Conservation (phyloP, 305 asterid species). For the Withania somnifera region DNA sequence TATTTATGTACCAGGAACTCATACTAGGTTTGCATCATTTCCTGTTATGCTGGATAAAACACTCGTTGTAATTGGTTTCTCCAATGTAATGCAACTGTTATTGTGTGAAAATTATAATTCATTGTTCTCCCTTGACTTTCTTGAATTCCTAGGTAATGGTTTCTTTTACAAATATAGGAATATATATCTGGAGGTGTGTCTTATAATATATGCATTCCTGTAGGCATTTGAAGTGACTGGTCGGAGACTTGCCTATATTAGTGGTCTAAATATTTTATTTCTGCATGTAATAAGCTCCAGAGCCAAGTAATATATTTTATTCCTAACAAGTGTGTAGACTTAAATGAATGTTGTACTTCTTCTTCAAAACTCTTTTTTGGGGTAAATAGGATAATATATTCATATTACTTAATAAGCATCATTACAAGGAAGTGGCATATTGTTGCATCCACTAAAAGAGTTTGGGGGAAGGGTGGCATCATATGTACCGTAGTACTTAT, state of each 20-base stretch:
- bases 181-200: not conserved
- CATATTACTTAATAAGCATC: too few relatives aligned
- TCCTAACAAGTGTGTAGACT: not conserved
- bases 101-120: not conserved
- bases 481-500: too few relatives aligned
- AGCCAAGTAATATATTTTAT: constrained; percentile 53
- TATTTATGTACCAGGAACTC: constrained; percentile 85
- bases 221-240: constrained; percentile 99
- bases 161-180: not conserved
- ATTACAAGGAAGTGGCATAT: too few relatives aligned
- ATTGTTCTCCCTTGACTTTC: not conserved
- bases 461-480: too few relatives aligned
- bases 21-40: constrained; percentile 93
- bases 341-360: not conserved
- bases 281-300: constrained; percentile 90
- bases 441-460: too few relatives aligned
- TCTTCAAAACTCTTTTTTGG: not conserved
- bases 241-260: constrained; percentile 78
- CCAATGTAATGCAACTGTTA: constrained; percentile 51
- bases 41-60: constrained; percentile 95
- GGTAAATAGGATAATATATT: too few relatives aligned
- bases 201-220: not conserved
- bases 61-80: constrained; percentile 87
- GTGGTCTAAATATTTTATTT: constrained; percentile 85
- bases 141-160: not conserved